These are phyloP conservation scores for Silene coronaria DNA, from an alignment of 179 eudicot species.

Conservation along the genomic window DNA sequence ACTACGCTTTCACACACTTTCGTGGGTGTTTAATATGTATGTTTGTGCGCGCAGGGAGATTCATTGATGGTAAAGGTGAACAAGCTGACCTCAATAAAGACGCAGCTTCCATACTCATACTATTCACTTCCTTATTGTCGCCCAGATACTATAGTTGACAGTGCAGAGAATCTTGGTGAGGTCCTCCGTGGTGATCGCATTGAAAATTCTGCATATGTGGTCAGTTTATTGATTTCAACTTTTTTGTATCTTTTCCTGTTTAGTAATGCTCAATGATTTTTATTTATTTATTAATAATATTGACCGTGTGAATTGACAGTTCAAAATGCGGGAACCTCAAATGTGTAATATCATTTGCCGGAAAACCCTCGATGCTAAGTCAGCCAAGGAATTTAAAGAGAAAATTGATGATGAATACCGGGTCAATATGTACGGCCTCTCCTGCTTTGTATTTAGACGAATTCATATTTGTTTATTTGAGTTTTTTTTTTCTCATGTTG, in stretches of 20 bases:
- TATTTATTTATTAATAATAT: conserved; percentile 8
- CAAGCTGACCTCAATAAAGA: conserved; percentile 68
- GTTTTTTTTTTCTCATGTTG: not conserved
- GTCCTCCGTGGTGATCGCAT: conserved; percentile 83
- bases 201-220: conserved; percentile 70
- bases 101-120: conserved; percentile 78
- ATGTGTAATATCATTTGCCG: conserved; percentile 60
- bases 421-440: conserved; percentile 55
- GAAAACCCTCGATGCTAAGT: conserved; percentile 44
- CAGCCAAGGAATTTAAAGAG: conserved; percentile 62
- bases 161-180: conserved; percentile 79
- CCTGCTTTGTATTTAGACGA: not conserved
- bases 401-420: conserved; percentile 73
- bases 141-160: conserved; percentile 57
- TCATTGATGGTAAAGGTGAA: conserved; percentile 60
- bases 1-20: not conserved
- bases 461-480: not conserved
- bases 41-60: conserved; percentile 49
- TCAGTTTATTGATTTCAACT: conserved; percentile 27
- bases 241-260: not conserved
- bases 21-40: conserved; percentile 1
- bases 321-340: conserved; percentile 68
- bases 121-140: conserved; percentile 68
- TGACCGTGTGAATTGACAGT: conserved; percentile 31
- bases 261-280: not conserved